Percentiles rank a stretch among this genome's conserved stretches.
Conservation (phyloP, 148 eudicot genomes). For the Polygonum maritimum region DNA sequence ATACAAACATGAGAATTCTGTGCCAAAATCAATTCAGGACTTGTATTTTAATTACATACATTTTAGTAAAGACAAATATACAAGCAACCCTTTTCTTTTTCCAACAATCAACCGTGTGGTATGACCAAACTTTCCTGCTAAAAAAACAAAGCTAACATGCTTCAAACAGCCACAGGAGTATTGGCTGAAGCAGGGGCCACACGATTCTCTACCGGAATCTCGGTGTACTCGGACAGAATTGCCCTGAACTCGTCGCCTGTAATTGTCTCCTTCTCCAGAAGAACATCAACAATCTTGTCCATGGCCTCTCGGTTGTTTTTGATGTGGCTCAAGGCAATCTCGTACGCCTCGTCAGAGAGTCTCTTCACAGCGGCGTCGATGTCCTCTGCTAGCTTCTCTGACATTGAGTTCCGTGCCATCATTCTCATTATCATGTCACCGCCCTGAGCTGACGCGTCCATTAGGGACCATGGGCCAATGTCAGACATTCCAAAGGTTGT, state of each 20-base stretch:
- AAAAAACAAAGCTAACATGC: neutral
- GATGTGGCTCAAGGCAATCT: conserved; percentile 77
- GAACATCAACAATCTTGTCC: conserved; percentile 92
- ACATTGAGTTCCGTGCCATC: conserved; percentile 99
- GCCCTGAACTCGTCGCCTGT: conserved; percentile 94
- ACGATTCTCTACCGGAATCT: conserved; percentile 80
- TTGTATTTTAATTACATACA: conserved; percentile 8
- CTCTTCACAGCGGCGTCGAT: conserved; percentile 84
- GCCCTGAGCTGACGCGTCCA: conserved; percentile 80
- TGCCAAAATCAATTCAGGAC: conserved; percentile 5
- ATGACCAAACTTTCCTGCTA: conserved; percentile 1
- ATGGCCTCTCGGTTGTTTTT: conserved; percentile 91
- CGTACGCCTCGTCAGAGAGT: conserved; percentile 72
- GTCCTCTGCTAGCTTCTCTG: conserved; percentile 93
- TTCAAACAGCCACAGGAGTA: conserved; percentile 61
- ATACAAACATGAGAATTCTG: neutral
- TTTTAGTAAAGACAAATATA: neutral
- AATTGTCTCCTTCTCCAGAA: conserved; percentile 87
- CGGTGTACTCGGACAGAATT: conserved; percentile 70
- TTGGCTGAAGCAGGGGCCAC: conserved; percentile 35
- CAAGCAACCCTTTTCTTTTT: neutral
- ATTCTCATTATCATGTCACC: conserved; percentile 91
- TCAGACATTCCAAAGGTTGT: conserved; percentile 97
- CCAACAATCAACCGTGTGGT: conserved; percentile 1
- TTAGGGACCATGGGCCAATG: conserved; percentile 97